Evolutionary conservation across 2,329 filamentous ascomycete species (phyloP).

Genomic region (Penicillium sp.): DNA sequence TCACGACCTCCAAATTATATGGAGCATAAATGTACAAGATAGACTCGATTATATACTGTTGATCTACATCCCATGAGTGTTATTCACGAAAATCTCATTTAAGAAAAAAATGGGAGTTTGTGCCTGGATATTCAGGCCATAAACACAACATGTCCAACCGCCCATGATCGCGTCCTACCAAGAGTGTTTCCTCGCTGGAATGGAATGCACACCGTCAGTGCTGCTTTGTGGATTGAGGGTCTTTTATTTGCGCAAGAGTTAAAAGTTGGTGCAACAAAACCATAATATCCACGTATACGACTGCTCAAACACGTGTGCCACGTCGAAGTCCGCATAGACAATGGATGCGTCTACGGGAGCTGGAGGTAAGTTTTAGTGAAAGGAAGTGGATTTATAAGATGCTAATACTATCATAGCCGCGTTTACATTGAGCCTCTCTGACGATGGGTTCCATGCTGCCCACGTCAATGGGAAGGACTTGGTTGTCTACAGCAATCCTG

Average conservation of each 20-base stretch:
- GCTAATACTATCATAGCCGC: slow-evolving; percentile 16
- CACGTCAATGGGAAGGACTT: slow-evolving; percentile 40
- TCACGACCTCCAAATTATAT: background rate
- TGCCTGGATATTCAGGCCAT: background rate
- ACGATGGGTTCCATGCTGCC: slow-evolving; percentile 36
- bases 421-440: slow-evolving; percentile 33
- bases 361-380: slow-evolving; percentile 28
- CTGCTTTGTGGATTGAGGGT: background rate
- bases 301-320: slow-evolving; percentile 1
- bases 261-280: background rate
- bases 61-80: background rate
- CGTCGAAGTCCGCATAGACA: slow-evolving; percentile 20
- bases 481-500: slow-evolving; percentile 36
- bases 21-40: background rate
- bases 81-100: background rate
- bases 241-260: background rate
- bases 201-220: background rate
- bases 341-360: slow-evolving; percentile 35
- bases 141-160: background rate
- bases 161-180: slow-evolving; percentile 1
- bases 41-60: background rate
- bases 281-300: background rate
- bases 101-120: background rate
- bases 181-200: background rate
- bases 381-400: background rate